Evolutionary conservation across 768 basidiomycete species (phyloP), one percentile per base, ranked within the genome.

Genomic region (Xerocomellus dryophilus): DNA sequence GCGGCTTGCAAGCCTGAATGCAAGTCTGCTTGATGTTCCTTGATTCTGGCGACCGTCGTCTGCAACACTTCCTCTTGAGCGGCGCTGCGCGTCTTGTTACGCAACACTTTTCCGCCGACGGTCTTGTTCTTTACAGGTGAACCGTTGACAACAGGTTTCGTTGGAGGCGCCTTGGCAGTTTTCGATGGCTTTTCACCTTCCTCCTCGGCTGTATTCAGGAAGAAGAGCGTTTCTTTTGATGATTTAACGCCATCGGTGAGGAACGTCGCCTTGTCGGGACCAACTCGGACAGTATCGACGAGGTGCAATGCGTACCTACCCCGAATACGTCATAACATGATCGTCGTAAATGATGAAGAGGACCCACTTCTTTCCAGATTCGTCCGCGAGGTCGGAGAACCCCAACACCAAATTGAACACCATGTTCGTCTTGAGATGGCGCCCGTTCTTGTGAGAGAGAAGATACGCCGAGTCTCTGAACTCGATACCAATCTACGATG

Each of bases 391-490:
- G 56, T 90, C 90, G 25, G 85, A 78, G 69, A 98, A 93, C 3
- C 94, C 94, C 45, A 98, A 77, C 18, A 81, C 81, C 32, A 99
- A 76, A 65, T 86, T 90, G 68, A 97, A 77, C 25, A 91, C 80
- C 94, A 96, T 97, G 64, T 86, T 85, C 49, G 84, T 75, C 64
- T 81, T 84, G 45, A 98, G 67, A 14, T 72, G 73, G 10, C 87
- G 84, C 7, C 73, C 73, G 63, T 92, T 96, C 75, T 96, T 98
- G 8, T 84, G 58, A 5, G 87, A 88, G 35, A 98, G 74, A 12
- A 94, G 73, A 68, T 94, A 97, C 0, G 84, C 76, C 10, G 87
- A 83, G 66, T 99, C 96, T 39, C 94, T 84, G 74, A 95, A 98
- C 69, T 99, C 96, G 66, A 98, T 83, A 7, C 96, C 96, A 69